These are phyloP conservation scores for Penicillium samsonianum DNA, from an alignment of 495 filamentous ascomycete species.

Conservation along the genomic window DNA sequence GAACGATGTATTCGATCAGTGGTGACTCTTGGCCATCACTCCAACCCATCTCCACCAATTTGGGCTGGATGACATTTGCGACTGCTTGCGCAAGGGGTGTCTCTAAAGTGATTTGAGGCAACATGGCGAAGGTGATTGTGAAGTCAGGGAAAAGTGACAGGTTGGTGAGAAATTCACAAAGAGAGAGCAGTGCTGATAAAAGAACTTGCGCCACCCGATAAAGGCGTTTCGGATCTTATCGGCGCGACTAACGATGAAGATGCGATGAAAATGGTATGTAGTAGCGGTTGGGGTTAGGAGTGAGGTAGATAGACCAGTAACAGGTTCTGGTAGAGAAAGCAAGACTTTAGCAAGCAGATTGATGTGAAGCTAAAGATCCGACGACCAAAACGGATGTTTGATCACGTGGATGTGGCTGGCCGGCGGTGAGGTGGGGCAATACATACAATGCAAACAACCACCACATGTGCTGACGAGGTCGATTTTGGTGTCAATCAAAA, in stretches of 20 bases:
- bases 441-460: not conserved
- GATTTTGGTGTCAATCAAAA: not conserved
- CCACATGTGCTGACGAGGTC: not conserved
- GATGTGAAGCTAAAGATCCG: conserved; percentile 11
- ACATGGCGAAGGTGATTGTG: conserved; percentile 18
- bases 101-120: conserved; percentile 23
- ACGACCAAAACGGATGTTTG: conserved; percentile 3
- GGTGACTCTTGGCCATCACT: conserved; percentile 78
- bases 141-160: not conserved
- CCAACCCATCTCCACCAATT: conserved; percentile 94
- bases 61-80: conserved; percentile 78
- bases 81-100: conserved; percentile 77
- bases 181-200: conserved; percentile 11
- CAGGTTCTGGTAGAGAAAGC: not conserved
- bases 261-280: not conserved
- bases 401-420: conserved; percentile 4
- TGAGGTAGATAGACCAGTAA: not conserved
- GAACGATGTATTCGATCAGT: conserved; percentile 90
- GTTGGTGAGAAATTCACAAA: conserved; percentile 5
- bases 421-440: conserved; percentile 9
- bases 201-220: conserved; percentile 18
- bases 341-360: conserved; percentile 2
- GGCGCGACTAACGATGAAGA: not conserved
- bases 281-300: not conserved
- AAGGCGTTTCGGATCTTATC: conserved; percentile 10